Base-by-base conservation (phyloP, 1,284 basidiomycete genomes). In the Chiua sp. region DNA sequence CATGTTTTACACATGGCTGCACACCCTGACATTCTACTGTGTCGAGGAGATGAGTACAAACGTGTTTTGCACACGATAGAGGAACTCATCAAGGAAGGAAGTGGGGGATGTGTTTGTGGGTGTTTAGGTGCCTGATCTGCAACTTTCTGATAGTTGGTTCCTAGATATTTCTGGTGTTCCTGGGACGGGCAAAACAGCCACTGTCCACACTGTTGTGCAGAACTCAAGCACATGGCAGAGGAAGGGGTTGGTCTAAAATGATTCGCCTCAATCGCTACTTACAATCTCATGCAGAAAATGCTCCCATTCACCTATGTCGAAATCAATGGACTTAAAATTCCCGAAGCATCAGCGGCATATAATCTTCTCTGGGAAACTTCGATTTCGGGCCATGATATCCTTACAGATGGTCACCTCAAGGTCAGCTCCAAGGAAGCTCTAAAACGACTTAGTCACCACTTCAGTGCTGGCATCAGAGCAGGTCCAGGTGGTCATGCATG, bases 111-210 rank as follows among this genome's bases (percentile, higher is more conserved):
- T 78, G 81, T 99, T 53, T 99, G 97, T 95, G 72, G 72, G 94
- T 83, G 26, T 22, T 50, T 59, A 39, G 4, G 42, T 42, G 51
- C 48, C 35, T 57, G 47, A 37, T 26, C 37, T 60, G 20, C 49
- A 28, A 30, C 7, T 12, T 59, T 46, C 50, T 55, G n/a, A 53
- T 15, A 4, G 32, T 42, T 51, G 39, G 51, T 47, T n/a, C 58
- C 56, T 53, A 96, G 94, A 97, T 75, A 96, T 99, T 51, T 97
- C 96, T 7, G 98, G 97, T 23, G 95, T 98, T 2, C 98, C 98
- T 11, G 98, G 98, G 2, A 98, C 97, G 11, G 97, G 98, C 4
- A 99, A 99, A 79, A 99, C 98, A 4, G 98, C 98, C 0, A 99
- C 98, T 0, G 96, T 99, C 0, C 94, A 97, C 68, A 92, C 92